phyloP scores from a whole-genome alignment of 148 eudicot species.

The Amaranthus palmeri region DNA sequence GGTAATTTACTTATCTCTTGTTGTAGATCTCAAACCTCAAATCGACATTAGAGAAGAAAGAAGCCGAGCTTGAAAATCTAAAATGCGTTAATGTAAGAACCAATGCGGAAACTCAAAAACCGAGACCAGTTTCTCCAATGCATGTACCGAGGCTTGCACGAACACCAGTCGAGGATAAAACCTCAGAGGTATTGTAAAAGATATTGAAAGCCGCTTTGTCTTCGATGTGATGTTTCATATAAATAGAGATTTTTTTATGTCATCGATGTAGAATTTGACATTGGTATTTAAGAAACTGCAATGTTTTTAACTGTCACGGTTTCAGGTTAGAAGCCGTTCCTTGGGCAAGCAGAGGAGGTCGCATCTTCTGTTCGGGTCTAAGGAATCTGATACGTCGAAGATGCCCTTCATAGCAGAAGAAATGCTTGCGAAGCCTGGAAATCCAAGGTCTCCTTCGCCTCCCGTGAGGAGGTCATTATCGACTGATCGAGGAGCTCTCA shows the following conservation, averaged over 20 bases:
- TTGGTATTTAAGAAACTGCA: background rate
- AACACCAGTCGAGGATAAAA: conserved; percentile 38
- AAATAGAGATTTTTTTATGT: background rate
- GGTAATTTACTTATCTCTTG: background rate
- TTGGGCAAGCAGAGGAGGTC: conserved; percentile 70
- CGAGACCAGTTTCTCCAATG: conserved; percentile 59
- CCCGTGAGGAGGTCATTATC: conserved; percentile 79
- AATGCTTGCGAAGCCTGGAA: conserved; percentile 33
- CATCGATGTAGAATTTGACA: background rate
- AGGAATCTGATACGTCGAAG: conserved; percentile 54
- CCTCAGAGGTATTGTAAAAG: conserved; percentile 43
- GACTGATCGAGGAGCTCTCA: conserved; percentile 72
- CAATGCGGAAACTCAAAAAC: conserved; percentile 38
- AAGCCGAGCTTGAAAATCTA: conserved; percentile 65
- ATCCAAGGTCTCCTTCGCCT: conserved; percentile 73
- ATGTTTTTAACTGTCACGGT: background rate
- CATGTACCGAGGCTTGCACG: conserved; percentile 41
- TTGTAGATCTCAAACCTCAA: conserved; percentile 72
- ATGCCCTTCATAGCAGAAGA: conserved; percentile 62
- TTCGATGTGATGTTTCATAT: background rate
- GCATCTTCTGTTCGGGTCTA: conserved; percentile 45
- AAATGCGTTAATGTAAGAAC: conserved; percentile 39
- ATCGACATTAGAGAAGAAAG: conserved; percentile 67
- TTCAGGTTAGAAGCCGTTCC: conserved; percentile 75
- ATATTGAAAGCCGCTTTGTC: background rate